phyloP scores from a whole-genome alignment of 2,329 filamentous ascomycete genomes.

The Ophiocordyceps camponoti-leonardi region DNA sequence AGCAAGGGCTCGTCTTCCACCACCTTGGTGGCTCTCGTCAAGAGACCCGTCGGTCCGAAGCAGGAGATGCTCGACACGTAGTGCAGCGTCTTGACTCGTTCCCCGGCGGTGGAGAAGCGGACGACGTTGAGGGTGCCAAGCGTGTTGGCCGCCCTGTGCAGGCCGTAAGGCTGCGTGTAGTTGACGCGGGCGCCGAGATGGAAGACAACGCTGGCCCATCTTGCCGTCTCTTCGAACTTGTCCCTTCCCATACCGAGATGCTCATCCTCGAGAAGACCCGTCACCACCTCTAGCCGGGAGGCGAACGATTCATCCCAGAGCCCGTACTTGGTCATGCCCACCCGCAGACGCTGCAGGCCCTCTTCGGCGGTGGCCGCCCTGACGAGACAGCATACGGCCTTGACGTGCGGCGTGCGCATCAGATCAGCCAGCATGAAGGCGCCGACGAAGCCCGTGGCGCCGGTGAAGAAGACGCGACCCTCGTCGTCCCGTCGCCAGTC shows the following conservation, averaged over 20 bases:
- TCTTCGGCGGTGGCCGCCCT: background rate
- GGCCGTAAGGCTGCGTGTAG: background rate
- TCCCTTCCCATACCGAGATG: background rate
- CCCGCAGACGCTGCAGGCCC: background rate
- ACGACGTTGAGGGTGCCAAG: background rate
- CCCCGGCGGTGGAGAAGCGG: background rate
- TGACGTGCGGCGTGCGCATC: background rate
- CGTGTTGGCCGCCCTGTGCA: background rate
- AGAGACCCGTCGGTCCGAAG: background rate
- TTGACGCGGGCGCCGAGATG: background rate
- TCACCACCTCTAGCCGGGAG: background rate
- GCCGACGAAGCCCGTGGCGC: background rate
- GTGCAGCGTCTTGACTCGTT: background rate
- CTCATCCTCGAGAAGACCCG: background rate
- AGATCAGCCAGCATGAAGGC: background rate
- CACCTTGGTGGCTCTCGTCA: background rate
- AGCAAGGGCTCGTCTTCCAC: background rate
- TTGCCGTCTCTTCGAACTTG: background rate
- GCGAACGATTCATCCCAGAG: background rate
- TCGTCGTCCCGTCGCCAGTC: background rate
- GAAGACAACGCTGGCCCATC: background rate
- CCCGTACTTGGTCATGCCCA: background rate
- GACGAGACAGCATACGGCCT: background rate
- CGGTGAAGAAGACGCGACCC: background rate
- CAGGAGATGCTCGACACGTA: slow-evolving; percentile 1